These are phyloP conservation scores for Fusarium haematococcum DNA, from an alignment of 2,329 filamentous ascomycete genomes.

Conservation along the genomic window DNA sequence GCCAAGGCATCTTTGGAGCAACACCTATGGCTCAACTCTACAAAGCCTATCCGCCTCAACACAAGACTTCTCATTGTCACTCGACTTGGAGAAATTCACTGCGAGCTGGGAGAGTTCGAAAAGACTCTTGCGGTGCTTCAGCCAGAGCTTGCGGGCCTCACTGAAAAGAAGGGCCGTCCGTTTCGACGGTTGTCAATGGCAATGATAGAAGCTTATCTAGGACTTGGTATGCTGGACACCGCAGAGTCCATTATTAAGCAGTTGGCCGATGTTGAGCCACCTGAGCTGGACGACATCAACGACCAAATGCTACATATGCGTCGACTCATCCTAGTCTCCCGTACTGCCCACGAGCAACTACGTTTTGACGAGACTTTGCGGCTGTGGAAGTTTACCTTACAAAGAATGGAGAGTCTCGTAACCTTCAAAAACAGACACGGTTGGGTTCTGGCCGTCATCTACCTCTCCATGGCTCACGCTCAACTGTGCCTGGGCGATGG, in stretches of 20 bases:
- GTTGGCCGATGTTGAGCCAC: constrained; percentile 31
- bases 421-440: constrained; percentile 39
- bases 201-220: constrained; percentile 41
- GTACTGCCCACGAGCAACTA: constrained; percentile 32
- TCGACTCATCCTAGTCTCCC: constrained; percentile 41
- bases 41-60: constrained; percentile 43
- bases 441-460: constrained; percentile 43
- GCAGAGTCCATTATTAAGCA: constrained; percentile 29
- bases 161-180: constrained; percentile 31
- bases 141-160: constrained; percentile 35
- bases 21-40: constrained; percentile 40
- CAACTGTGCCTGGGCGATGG: constrained; percentile 38
- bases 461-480: constrained; percentile 47
- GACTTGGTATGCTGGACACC: constrained; percentile 23
- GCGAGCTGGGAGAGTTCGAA: constrained; percentile 43
- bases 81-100: constrained; percentile 46
- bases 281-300: constrained; percentile 45
- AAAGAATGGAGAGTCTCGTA: constrained; percentile 34
- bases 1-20: constrained; percentile 48
- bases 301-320: constrained; percentile 50
- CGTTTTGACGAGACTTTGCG: constrained; percentile 29
- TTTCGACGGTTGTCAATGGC: constrained; percentile 44
- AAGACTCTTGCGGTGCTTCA: constrained; percentile 39
- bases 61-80: constrained; percentile 43
- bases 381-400: constrained; percentile 34